phyloP scores from a whole-genome alignment of 495 filamentous ascomycete species.

The Penicillium dipodomyicola region DNA sequence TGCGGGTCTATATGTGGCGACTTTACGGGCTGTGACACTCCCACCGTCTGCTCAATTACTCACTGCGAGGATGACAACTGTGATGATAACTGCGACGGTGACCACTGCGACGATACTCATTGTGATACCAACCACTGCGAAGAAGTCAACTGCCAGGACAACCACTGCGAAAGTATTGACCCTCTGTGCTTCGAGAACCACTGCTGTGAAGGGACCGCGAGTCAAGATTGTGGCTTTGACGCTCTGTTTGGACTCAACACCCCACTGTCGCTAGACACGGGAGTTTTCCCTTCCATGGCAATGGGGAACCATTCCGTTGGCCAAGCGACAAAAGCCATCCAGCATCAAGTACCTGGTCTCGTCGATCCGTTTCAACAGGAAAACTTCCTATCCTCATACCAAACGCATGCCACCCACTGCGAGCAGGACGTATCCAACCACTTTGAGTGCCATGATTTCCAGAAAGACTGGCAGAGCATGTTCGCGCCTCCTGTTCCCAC shows the following conservation, averaged over 20 bases:
- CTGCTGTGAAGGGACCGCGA: constrained; percentile 32
- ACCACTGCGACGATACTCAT: constrained; percentile 22
- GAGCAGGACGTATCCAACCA: constrained; percentile 35
- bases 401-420: constrained; percentile 34
- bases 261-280: constrained; percentile 33
- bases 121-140: constrained; percentile 33
- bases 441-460: constrained; percentile 37
- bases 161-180: constrained; percentile 31
- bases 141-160: constrained; percentile 21
- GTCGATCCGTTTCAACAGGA: constrained; percentile 25
- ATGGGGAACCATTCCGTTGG: constrained; percentile 17
- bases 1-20: constrained; percentile 46
- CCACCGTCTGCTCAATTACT: constrained; percentile 39
- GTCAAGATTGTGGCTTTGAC: constrained; percentile 35
- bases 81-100: constrained; percentile 27
- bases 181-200: constrained; percentile 44
- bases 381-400: constrained; percentile 29
- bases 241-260: constrained; percentile 37
- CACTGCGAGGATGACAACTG: constrained; percentile 37
- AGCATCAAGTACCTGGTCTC: constrained; percentile 18
- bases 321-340: constrained; percentile 25
- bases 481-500: constrained; percentile 27
- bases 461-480: constrained; percentile 31
- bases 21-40: constrained; percentile 45
- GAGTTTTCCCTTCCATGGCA: constrained; percentile 26